Conservation (phyloP, 2,329 filamentous ascomycete species). For the Apiospora saccharicola region DNA sequence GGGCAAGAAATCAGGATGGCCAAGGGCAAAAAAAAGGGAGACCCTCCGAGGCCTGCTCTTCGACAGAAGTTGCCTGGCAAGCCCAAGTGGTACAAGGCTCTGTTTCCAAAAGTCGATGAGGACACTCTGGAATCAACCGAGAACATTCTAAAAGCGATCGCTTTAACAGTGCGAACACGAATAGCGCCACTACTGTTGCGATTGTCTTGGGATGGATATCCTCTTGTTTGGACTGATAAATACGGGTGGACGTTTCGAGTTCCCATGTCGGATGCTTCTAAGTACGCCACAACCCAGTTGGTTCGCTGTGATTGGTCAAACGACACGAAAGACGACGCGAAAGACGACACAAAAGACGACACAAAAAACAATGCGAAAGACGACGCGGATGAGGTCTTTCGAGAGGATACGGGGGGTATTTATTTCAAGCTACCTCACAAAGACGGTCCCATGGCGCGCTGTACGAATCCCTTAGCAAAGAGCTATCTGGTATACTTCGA, state of each 20-base stretch:
- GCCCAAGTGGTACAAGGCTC: constrained; percentile 95
- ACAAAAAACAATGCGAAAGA: constrained; percentile 47
- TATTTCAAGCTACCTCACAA: constrained; percentile 98
- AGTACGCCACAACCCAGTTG: constrained; percentile 77
- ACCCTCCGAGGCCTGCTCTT: constrained; percentile 77
- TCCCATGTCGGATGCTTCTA: constrained; percentile 63
- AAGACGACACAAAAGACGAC: too few relatives aligned
- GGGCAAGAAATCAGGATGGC: constrained; percentile 91
- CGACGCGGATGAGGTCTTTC: constrained; percentile 71
- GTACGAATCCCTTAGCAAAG: constrained; percentile 88
- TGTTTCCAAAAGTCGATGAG: constrained; percentile 78
- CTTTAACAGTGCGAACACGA: constrained; percentile 83
- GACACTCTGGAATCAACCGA: too few relatives aligned
- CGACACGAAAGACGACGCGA: too few relatives aligned
- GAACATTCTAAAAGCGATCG: too few relatives aligned
- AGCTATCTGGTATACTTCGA: constrained; percentile 92
- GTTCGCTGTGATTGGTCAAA: constrained; percentile 73
- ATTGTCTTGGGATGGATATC: constrained; percentile 87
- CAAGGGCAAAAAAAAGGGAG: constrained; percentile 88
- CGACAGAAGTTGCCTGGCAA: constrained; percentile 93
- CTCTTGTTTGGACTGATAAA: constrained; percentile 90
- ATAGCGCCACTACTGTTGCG: constrained; percentile 86
- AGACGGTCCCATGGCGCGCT: constrained; percentile 85
- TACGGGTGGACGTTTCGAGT: constrained; percentile 94
- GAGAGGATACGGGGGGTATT: constrained; percentile 68